Evolutionary conservation across 2,329 filamentous ascomycete genomes (phyloP).

Genomic region (Penicillium oxalicum): DNA sequence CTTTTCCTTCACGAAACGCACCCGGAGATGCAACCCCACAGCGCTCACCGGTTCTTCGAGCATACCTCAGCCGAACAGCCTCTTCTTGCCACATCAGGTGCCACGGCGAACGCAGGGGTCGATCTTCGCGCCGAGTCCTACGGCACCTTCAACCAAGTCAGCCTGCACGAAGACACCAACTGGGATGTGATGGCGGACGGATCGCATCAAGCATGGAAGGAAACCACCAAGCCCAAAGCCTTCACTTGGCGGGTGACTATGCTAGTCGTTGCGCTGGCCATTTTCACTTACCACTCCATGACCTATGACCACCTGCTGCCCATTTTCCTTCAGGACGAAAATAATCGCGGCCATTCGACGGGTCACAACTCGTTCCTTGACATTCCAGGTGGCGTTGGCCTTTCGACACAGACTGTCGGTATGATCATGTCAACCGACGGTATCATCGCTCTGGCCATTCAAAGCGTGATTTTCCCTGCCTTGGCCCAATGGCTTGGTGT

Average conservation of each 20-base stretch:
- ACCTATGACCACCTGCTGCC: conserved; percentile 86
- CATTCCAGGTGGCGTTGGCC: conserved; percentile 59
- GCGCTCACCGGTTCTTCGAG: conserved; percentile 34
- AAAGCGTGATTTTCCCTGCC: conserved; percentile 64
- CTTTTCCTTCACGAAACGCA: conserved; percentile 83
- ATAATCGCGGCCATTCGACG: conserved; percentile 28
- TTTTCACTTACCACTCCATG: conserved; percentile 95
- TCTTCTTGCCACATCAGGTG: conserved; percentile 67
- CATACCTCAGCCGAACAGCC: conserved; percentile 59
- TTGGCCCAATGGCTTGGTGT: conserved; percentile 60
- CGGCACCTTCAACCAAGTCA: conserved; percentile 61
- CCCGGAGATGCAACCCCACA: conserved; percentile 65
- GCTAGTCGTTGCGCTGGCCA: conserved; percentile 73
- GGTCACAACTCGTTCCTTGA: conserved; percentile 45
- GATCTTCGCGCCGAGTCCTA: conserved; percentile 74
- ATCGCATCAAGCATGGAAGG: conserved; percentile 32
- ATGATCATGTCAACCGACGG: conserved; percentile 65
- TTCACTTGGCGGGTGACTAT: conserved; percentile 63
- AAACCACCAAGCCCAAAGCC: conserved; percentile 39
- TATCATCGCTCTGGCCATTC: conserved; percentile 65
- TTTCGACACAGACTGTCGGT: conserved; percentile 61
- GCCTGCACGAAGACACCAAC: conserved; percentile 48
- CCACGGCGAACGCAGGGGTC: conserved; percentile 64
- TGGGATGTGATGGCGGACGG: conserved; percentile 50
- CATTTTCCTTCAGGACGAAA: conserved; percentile 79